Conservation (phyloP, 208 protist genomes). For the Trypanosoma congolense region DNA sequence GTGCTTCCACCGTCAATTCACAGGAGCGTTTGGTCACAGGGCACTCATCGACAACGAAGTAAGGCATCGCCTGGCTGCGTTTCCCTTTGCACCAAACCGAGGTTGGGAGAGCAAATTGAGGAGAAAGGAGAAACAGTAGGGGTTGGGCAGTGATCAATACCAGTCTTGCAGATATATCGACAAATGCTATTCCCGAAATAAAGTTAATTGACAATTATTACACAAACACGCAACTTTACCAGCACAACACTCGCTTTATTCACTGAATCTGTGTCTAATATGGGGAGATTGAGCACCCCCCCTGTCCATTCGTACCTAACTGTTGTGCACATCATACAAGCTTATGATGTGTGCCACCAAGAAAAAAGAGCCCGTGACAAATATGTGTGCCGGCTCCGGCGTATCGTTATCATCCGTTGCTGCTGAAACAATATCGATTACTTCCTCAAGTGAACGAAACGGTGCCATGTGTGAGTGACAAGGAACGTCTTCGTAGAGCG, state of each 20-base stretch:
- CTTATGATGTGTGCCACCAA: slow-evolving; percentile 65
- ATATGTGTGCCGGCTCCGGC: slow-evolving; percentile 63
- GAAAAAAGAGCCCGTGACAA: slow-evolving; percentile 87
- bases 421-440: slow-evolving; percentile 45
- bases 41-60: slow-evolving; percentile 14
- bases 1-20: slow-evolving; percentile 14
- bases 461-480: slow-evolving; percentile 48
- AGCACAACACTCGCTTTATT: too few relatives aligned
- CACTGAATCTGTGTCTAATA: too few relatives aligned
- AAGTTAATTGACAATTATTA: too few relatives aligned
- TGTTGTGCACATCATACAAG: slow-evolving; percentile 30
- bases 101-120: too few relatives aligned
- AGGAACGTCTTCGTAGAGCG: slow-evolving; percentile 62
- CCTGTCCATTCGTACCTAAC: background rate
- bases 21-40: background rate
- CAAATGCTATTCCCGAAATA: too few relatives aligned
- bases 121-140: too few relatives aligned
- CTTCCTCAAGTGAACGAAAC: slow-evolving; percentile 53
- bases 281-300: too few relatives aligned
- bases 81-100: too few relatives aligned
- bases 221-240: too few relatives aligned
- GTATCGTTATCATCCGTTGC: slow-evolving; percentile 51
- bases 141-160: too few relatives aligned
- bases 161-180: too few relatives aligned
- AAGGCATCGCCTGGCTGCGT: too few relatives aligned